Evolutionary conservation across 495 filamentous ascomycete species (phyloP).

Genomic region (Beverwykella pulmonaria): DNA sequence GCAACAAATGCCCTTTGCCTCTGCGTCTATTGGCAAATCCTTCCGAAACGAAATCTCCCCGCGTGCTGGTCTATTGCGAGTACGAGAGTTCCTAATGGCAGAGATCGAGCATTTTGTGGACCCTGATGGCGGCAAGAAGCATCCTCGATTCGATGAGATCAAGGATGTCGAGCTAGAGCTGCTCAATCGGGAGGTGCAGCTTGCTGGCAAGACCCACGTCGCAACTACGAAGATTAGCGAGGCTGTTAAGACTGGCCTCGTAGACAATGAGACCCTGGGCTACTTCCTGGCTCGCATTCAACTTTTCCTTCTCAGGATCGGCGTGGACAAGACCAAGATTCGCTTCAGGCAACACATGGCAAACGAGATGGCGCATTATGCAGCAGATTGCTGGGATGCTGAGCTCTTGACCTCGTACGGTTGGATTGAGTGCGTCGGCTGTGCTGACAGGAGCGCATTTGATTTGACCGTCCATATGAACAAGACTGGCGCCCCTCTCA

Average conservation of each 20-base stretch:
- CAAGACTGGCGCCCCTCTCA: constrained; percentile 74
- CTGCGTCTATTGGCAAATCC: constrained; percentile 75
- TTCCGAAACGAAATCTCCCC: constrained; percentile 77
- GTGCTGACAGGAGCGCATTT: constrained; percentile 80
- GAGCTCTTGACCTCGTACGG: constrained; percentile 77
- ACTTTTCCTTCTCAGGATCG: constrained; percentile 70
- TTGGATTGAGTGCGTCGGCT: constrained; percentile 87
- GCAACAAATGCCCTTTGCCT: constrained; percentile 72
- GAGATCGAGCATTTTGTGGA: constrained; percentile 84
- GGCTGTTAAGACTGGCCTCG: constrained; percentile 66
- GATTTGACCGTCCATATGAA: constrained; percentile 78
- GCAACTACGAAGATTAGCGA: constrained; percentile 66
- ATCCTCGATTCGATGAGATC: constrained; percentile 68
- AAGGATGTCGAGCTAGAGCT: constrained; percentile 67
- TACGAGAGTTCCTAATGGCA: constrained; percentile 74
- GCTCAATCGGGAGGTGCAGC: constrained; percentile 71
- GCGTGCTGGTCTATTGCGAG: constrained; percentile 65
- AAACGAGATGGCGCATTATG: constrained; percentile 84
- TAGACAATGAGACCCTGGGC: constrained; percentile 85
- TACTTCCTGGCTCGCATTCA: constrained; percentile 83
- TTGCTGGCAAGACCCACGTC: constrained; percentile 66
- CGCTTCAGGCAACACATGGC: constrained; percentile 86
- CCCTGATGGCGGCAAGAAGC: constrained; percentile 71
- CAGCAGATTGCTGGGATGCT: constrained; percentile 82
- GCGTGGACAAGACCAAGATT: constrained; percentile 69